These are phyloP conservation scores for Biancaea sappan DNA, from an alignment of 306 rosid species.

Conservation along the genomic window DNA sequence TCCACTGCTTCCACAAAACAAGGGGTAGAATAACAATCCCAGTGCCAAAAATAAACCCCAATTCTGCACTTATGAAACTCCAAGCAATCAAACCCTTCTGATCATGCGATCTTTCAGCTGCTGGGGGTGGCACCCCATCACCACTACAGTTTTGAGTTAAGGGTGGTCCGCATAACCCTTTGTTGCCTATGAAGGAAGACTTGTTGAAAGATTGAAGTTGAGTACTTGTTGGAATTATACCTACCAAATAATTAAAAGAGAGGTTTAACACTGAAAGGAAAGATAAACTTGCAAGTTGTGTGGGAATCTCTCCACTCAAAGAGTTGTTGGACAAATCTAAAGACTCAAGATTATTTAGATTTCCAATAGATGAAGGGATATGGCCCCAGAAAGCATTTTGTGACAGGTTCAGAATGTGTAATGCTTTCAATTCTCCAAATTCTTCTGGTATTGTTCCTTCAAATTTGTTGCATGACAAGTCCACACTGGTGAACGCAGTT, in stretches of 20 bases:
- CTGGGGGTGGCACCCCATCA: background rate
- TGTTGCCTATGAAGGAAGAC: constrained; percentile 24
- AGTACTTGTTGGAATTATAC: constrained; percentile 7
- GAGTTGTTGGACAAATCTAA: constrained; percentile 34
- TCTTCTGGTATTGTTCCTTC: background rate
- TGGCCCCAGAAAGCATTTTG: constrained; percentile 1
- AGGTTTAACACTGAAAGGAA: constrained; percentile 32
- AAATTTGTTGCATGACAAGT: constrained; percentile 6
- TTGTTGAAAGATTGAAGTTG: constrained; percentile 19
- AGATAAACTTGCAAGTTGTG: background rate
- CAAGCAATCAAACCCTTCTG: too few relatives aligned
- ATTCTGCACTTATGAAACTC: constrained; percentile 11
- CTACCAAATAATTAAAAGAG: constrained; percentile 27
- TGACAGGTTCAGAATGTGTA: constrained; percentile 14
- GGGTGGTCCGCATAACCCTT: constrained; percentile 33
- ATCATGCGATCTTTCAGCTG: too few relatives aligned
- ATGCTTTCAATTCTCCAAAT: background rate
- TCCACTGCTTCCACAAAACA: background rate
- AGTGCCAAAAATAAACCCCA: constrained; percentile 27
- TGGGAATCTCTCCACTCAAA: constrained; percentile 27
- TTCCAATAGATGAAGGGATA: constrained; percentile 34
- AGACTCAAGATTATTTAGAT: constrained; percentile 18
- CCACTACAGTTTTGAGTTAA: background rate
- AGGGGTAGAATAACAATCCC: constrained; percentile 12
- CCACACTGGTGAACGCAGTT: background rate